Evolutionary conservation across 129 eudicot species (phyloP), one percentile per base, ranked within the genome.

Genomic region (Flaveria bidentis): DNA sequence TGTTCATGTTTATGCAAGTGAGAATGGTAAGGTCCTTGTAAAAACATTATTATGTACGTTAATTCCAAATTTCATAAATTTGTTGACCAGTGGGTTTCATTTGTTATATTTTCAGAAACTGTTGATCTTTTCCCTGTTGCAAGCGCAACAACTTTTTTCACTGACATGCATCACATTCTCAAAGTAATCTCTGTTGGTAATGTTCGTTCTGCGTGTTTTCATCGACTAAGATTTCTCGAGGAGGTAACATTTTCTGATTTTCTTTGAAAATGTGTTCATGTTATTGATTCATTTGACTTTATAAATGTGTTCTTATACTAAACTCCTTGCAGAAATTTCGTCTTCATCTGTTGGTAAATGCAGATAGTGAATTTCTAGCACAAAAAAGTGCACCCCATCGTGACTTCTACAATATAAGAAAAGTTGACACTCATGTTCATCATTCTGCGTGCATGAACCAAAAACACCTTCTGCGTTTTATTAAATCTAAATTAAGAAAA

Each of bases 381-480:
- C 94, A 88, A 80, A 88, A 88, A 76, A 69, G 90, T 71, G 94
- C 94, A 23, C 86, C 94, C 22, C 94, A 88, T 84, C 90, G 94
- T 16, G 94, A 88, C 74, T 88, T 88, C 50, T 88, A 88, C 80
- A 88, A 88, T 77, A 82, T 88, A 41, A 86, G 94, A 83, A 88
- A 88, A 74, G 94, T 88, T 17, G 94, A 88, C 79, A 88, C 94
- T 2, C 94, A 88, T 75, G 90, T 88, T 14, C 94, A 88, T 81
- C 94, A 88, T 81, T 88, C 94, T 45, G 94, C 94, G 57, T 88
- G 94, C 90, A 88, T 88, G 94, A 88, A 88, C 83, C 94, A 88
- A 77, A 88, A 88, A 76, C 94, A 88, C 78, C 94, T 88, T 86
- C 73, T 88, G 46, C 85, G 91, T 15, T 88, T 88, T 52, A 86